These are phyloP conservation scores for Neurospora sp. DNA, from an alignment of 495 filamentous ascomycete genomes.

Conservation along the genomic window DNA sequence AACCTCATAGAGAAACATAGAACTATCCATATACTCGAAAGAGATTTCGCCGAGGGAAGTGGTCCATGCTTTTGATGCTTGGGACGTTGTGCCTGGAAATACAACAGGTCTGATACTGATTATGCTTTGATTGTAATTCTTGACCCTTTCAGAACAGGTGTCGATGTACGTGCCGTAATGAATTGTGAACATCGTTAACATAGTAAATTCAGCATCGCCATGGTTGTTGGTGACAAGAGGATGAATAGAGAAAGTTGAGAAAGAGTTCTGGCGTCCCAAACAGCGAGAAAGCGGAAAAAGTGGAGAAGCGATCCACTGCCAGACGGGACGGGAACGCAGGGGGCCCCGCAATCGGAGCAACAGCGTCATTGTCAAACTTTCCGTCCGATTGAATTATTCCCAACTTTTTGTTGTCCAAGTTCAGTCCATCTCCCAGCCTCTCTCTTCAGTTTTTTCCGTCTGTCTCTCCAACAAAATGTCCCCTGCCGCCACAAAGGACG, in stretches of 20 bases:
- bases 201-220: too few relatives aligned
- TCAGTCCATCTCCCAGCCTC: not conserved
- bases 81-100: too few relatives aligned
- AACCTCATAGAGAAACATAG: not conserved
- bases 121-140: too few relatives aligned
- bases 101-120: too few relatives aligned
- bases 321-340: not conserved
- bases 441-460: not conserved
- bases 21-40: not conserved
- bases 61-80: too few relatives aligned
- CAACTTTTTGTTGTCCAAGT: not conserved
- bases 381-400: not conserved
- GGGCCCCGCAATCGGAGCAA: not conserved
- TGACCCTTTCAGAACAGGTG: too few relatives aligned
- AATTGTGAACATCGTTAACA: too few relatives aligned
- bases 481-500: slow-evolving; percentile 16
- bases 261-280: not conserved
- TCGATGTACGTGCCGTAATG: too few relatives aligned
- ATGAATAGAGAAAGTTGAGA: not conserved
- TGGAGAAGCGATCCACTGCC: not conserved
- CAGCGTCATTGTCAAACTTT: not conserved
- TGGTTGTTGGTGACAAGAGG: not conserved
- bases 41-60: not conserved
- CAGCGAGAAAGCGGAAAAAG: not conserved
- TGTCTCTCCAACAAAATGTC: slow-evolving; percentile 13